Evolutionary conservation across 345 rosid species (phyloP).

Genomic region (Aurinia saxatilis): DNA sequence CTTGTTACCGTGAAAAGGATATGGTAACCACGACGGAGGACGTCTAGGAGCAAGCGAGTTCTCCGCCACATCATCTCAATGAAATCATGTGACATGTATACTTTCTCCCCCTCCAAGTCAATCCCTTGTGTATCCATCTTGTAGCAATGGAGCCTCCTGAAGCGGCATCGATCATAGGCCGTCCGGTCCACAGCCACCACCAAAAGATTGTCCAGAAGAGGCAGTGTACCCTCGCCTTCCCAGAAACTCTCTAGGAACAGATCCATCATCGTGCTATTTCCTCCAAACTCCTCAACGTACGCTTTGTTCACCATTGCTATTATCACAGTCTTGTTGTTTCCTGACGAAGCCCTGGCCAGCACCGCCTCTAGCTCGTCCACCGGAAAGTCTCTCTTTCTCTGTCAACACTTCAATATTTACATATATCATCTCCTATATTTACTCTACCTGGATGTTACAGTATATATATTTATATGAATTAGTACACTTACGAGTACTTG

Average conservation of each 20-base stretch:
- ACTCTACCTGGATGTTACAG: background rate
- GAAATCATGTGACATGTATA: conserved; percentile 64
- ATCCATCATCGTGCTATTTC: conserved; percentile 50
- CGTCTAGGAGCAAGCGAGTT: conserved; percentile 48
- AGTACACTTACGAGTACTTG: conserved; percentile 26
- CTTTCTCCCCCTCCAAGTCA: conserved; percentile 42
- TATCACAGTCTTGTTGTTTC: conserved; percentile 53
- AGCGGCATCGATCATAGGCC: conserved; percentile 56
- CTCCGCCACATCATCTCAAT: conserved; percentile 87
- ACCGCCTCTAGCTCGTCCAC: conserved; percentile 42
- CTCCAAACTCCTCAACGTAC: conserved; percentile 44
- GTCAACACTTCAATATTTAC: background rate
- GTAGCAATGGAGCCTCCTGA: conserved; percentile 64
- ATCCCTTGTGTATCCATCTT: conserved; percentile 45
- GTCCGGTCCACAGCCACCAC: conserved; percentile 56
- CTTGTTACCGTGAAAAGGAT: conserved; percentile 58
- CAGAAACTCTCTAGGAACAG: conserved; percentile 68
- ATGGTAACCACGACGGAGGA: conserved; percentile 57
- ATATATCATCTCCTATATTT: background rate
- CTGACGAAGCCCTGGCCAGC: conserved; percentile 46
- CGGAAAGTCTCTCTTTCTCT: conserved; percentile 7
- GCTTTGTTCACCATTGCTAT: conserved; percentile 60
- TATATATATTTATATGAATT: background rate
- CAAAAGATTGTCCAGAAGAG: conserved; percentile 44
- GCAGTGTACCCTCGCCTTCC: conserved; percentile 58